Evolutionary conservation across 1,284 basidiomycete genomes (phyloP).

Genomic region (Trichosporon ovoides): DNA sequence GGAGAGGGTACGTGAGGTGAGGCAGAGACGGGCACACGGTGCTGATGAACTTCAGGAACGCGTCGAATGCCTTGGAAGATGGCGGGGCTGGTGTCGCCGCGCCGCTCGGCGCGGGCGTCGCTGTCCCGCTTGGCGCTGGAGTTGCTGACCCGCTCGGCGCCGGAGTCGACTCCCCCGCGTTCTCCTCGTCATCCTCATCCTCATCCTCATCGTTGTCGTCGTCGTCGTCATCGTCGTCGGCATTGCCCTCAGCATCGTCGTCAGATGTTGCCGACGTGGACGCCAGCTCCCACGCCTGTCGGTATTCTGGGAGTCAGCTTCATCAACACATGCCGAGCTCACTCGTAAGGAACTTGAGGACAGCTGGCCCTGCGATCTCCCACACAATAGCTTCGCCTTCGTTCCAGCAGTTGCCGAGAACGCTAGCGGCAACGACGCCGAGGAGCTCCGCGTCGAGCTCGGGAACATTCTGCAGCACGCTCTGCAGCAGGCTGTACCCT

Average conservation of each 20-base stretch:
- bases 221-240: constrained; percentile 21
- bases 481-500: constrained; percentile 34
- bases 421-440: constrained; percentile 55
- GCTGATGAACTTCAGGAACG: constrained; percentile 45
- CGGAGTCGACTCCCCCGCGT: constrained; percentile 47
- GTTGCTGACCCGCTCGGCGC: constrained; percentile 45
- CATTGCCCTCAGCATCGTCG: neutral
- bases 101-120: constrained; percentile 2
- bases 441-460: constrained; percentile 30
- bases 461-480: constrained; percentile 10
- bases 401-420: constrained; percentile 69
- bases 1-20: constrained; percentile 41
- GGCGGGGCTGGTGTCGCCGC: neutral
- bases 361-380: constrained; percentile 61
- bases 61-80: constrained; percentile 54
- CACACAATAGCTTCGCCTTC: constrained; percentile 67
- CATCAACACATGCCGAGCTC: constrained; percentile 49
- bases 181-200: constrained; percentile 45
- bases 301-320: constrained; percentile 50
- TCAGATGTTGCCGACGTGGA: neutral
- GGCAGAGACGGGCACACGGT: constrained; percentile 42
- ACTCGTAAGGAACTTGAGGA: constrained; percentile 64
- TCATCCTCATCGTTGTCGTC: constrained; percentile 25
- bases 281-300: constrained; percentile 59
- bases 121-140: constrained; percentile 13